A percentile compares a stretch with the other conserved stretches of the same genome.
Conservation (phyloP, 495 filamentous ascomycete species). For the Annulohypoxylon moriforme region DNA sequence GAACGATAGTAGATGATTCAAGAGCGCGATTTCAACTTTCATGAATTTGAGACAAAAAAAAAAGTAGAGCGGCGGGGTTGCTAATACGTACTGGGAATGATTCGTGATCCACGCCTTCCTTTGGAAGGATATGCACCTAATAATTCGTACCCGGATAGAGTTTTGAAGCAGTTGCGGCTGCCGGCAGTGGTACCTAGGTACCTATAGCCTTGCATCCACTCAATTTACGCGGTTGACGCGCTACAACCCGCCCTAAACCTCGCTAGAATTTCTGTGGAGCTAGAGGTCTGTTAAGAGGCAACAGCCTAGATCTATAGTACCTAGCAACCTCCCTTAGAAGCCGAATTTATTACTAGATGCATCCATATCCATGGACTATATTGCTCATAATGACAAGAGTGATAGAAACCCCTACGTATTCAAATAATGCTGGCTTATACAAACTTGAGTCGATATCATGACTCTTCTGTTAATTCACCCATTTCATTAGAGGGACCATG, state of each 20-base stretch:
- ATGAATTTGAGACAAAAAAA: background rate
- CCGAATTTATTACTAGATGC: no score
- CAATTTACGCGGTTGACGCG: constrained; percentile 42
- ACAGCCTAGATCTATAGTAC: no score
- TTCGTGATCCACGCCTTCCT: constrained; percentile 28
- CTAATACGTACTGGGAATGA: constrained; percentile 19
- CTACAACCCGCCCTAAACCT: constrained; percentile 13
- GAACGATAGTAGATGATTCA: background rate
- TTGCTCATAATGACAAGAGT: no score
- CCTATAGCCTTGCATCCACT: constrained; percentile 14
- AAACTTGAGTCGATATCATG: no score
- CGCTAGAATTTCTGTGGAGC: constrained; percentile 1
- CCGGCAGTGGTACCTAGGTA: constrained; percentile 7
- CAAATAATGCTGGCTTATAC: no score
- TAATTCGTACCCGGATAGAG: constrained; percentile 9
- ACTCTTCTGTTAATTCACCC: no score
- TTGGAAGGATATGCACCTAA: constrained; percentile 7
- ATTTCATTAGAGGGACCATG: no score
- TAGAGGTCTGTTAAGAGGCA: background rate
- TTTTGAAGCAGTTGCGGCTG: constrained; percentile 29
- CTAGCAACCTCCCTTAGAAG: no score
- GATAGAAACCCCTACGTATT: no score
- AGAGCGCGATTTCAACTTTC: constrained; percentile 16
- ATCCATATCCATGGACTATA: no score
- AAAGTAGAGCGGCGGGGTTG: constrained; percentile 7